Percentiles rank a stretch among this genome's conserved stretches.
Evolutionary conservation across 2,329 filamentous ascomycete genomes (phyloP).

Genomic region (Botrytis hyacinthi): DNA sequence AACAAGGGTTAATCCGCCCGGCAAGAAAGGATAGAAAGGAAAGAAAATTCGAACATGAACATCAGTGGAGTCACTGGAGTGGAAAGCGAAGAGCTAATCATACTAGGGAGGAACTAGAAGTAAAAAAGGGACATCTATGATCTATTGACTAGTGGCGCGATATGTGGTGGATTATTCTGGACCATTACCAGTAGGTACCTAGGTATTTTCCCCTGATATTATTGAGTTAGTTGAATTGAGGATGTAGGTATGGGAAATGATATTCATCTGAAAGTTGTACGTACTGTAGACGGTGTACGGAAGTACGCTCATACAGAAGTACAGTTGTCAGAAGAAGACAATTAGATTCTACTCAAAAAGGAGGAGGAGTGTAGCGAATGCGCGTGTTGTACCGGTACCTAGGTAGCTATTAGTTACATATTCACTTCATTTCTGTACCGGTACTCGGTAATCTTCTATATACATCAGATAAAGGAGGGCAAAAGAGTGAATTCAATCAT

Average conservation of each 20-base stretch:
- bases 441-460: neutral
- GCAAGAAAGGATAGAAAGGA: neutral
- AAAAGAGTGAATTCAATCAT: neutral
- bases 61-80: neutral
- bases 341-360: neutral
- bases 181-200: neutral
- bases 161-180: neutral
- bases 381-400: neutral
- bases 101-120: neutral
- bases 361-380: neutral
- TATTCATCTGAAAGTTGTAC: neutral
- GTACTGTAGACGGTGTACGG: neutral
- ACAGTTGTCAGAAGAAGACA: neutral
- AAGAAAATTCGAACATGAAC: neutral
- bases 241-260: neutral
- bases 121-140: neutral
- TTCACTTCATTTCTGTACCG: neutral
- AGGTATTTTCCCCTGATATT: neutral
- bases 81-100: neutral
- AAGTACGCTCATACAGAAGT: no score
- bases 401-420: neutral
- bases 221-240: neutral
- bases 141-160: neutral
- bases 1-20: neutral
- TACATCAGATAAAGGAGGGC: neutral